Evolutionary conservation across 2,329 filamentous ascomycete species (phyloP), one percentile per base, ranked within the genome.

Genomic region (Parastagonospora nodorum): DNA sequence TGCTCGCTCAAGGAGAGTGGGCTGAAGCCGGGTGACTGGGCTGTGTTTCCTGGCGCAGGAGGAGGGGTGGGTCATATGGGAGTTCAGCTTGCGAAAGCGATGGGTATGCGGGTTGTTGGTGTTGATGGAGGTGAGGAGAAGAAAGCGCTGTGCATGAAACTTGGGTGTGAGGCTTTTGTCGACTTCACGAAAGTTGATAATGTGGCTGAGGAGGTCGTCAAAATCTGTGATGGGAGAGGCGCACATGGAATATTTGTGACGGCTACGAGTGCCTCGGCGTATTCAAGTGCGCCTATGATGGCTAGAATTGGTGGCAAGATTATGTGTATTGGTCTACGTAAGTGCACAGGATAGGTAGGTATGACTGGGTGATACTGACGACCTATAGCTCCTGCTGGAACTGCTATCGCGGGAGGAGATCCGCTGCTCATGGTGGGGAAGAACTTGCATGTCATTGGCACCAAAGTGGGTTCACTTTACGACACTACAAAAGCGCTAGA

Each of bases 1-100:
- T 75, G 80, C 2, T 78, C 81, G 2, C 63, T 85, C 27, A 72
- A 78, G 7, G 78, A 82, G 36, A 78, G 77, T 1, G 75, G 74
- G 1, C 67, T 83, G 2, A 72, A 73, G 49, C 68, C 80, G 0
- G 78, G 80, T 4, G 70, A 82, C 30, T 84, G 78, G 78, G 78
- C 80, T 1, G 76, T 78, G 7, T 80, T 82, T 55, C 78, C 78
- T 4, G 80, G 79, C 11, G 79, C 79, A 0, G 81, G 74, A 11
- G 76, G 81, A 7, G 79, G 78, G 16, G 81, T 84, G 1, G 82
- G 82, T 2, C 81, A 83, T 42, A 81, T 83, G 60, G 81, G 81
- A 9, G 79, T 84, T 4, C 81, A 70, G 53, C 36, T 70, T 4
- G 68, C 68, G 1, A 68, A 65, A 46, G 67, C 66, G 8, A 70